These are phyloP conservation scores for Pichia sp. DNA, from an alignment of 1,139 yeast genomes.

Conservation along the genomic window DNA sequence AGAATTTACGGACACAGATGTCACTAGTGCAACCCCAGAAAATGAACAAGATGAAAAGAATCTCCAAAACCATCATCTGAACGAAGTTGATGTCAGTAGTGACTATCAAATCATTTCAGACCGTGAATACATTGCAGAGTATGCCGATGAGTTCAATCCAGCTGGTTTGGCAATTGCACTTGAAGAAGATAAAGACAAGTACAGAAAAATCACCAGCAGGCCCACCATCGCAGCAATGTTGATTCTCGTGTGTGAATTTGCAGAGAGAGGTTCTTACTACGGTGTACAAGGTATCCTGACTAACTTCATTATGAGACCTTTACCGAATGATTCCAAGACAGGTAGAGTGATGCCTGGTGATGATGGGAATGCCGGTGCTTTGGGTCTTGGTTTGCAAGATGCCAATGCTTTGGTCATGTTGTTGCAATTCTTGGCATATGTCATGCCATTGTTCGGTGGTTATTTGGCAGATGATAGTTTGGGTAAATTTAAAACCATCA, in stretches of 20 bases:
- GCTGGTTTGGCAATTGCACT: slow-evolving; percentile 29
- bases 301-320: slow-evolving; percentile 39
- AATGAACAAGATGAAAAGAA: no score
- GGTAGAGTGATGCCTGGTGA: slow-evolving; percentile 19
- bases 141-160: slow-evolving; percentile 25
- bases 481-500: slow-evolving; percentile 37
- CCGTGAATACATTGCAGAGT: slow-evolving; percentile 18
- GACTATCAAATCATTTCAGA: no score
- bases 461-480: slow-evolving; percentile 36
- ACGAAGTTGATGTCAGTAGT: no score
- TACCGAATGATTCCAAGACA: slow-evolving; percentile 42
- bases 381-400: slow-evolving; percentile 32
- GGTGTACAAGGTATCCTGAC: slow-evolving; percentile 33
- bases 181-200: slow-evolving; percentile 36
- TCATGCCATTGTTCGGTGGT: slow-evolving; percentile 38
- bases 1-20: no score
- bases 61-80: no score
- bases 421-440: slow-evolving; percentile 37
- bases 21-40: no score
- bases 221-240: slow-evolving; percentile 32
- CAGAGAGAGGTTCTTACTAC: slow-evolving; percentile 42
- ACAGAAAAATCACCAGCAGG: slow-evolving; percentile 34
- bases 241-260: slow-evolving; percentile 37
- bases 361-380: slow-evolving; percentile 31
- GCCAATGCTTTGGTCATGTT: slow-evolving; percentile 35